A percentile compares a stretch with the other conserved stretches of the same genome.
These are phyloP conservation scores for Suillus occidentalis DNA, from an alignment of 768 basidiomycete genomes.

Conservation along the genomic window DNA sequence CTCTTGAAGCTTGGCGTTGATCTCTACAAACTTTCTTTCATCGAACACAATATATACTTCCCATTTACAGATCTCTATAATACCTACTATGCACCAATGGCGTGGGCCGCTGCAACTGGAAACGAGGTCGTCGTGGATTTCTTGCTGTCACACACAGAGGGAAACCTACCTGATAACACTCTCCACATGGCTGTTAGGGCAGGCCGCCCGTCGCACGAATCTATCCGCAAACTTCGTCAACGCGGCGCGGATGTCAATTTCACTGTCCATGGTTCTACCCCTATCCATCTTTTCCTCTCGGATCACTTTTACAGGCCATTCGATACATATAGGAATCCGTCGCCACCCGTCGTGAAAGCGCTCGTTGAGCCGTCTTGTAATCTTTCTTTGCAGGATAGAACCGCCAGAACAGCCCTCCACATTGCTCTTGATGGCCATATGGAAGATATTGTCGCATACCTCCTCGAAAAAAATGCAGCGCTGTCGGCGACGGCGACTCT, in stretches of 20 bases:
- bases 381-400: not conserved
- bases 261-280: not conserved
- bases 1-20: not conserved
- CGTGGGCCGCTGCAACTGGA: not conserved
- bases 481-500: not conserved
- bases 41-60: rapidly evolving
- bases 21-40: not conserved
- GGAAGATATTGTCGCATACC: not conserved
- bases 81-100: not conserved
- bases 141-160: not conserved
- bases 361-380: not conserved
- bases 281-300: not conserved
- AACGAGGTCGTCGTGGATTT: not conserved
- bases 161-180: not conserved
- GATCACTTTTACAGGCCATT: no score
- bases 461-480: not conserved
- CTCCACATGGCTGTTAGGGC: not conserved
- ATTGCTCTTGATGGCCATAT: not conserved
- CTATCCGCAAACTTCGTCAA: not conserved
- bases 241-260: not conserved
- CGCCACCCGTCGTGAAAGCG: not conserved
- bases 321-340: no score
- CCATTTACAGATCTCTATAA: no score
- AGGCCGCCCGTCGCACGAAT: rapidly evolving
- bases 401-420: not conserved